Percentiles rank a stretch among this genome's conserved stretches.
phyloP scores from a whole-genome alignment of 768 basidiomycete genomes.

The Lactarius pseudohatsudake region DNA sequence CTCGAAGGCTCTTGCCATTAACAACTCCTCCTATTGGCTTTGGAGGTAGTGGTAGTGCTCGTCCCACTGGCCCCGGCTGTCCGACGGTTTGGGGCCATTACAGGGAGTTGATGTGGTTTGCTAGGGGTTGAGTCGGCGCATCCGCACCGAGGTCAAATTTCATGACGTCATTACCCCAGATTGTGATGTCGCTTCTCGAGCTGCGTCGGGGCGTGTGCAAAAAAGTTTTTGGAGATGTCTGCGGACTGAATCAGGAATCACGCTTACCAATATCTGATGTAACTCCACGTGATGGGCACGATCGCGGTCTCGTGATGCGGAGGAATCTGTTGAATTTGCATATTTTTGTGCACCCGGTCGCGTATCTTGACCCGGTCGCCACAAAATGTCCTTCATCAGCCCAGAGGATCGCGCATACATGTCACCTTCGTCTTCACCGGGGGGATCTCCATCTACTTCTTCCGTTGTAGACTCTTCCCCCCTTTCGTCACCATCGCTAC shows the following conservation, averaged over 20 bases:
- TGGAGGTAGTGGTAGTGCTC: neutral
- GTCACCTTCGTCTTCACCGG: conserved; percentile 26
- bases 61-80: neutral
- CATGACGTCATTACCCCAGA: neutral
- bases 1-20: neutral
- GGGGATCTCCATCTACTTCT: conserved; percentile 19
- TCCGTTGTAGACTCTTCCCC: conserved; percentile 24
- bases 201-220: no score
- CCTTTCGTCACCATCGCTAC: conserved; percentile 17
- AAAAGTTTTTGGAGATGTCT: no score
- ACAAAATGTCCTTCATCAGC: conserved; percentile 19
- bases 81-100: neutral
- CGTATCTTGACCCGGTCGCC: neutral
- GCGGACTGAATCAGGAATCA: no score
- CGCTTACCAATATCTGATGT: no score
- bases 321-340: neutral
- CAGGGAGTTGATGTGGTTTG: neutral
- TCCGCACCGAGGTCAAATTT: neutral
- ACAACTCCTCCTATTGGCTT: neutral
- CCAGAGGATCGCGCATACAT: conserved; percentile 27
- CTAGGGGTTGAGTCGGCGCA: neutral
- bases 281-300: conserved; percentile 13
- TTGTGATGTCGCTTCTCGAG: no score
- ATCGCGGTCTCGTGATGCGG: conserved; percentile 21
- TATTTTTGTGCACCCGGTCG: neutral